These are phyloP conservation scores for Pyricularia sp. DNA, from an alignment of 2,329 filamentous ascomycete genomes.

Conservation along the genomic window DNA sequence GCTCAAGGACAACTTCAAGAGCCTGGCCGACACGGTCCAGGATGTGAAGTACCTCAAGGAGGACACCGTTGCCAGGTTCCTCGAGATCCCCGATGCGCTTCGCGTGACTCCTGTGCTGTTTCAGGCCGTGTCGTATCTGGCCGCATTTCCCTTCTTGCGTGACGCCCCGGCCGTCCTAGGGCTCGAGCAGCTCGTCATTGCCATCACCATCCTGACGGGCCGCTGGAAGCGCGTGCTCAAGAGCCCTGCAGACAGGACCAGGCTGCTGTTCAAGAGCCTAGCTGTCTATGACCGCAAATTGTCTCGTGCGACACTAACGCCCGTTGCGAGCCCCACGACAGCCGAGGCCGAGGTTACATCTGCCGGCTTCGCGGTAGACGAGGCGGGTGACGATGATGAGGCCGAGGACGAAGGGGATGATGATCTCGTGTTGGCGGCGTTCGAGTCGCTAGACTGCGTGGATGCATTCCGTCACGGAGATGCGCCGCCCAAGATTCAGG, in stretches of 20 bases:
- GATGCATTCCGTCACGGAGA: slow-evolving; percentile 49
- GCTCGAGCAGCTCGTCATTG: slow-evolving; percentile 61
- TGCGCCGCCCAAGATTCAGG: slow-evolving; percentile 38
- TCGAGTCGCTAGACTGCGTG: slow-evolving; percentile 57
- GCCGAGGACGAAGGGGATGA: slow-evolving; percentile 34
- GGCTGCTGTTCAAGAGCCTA: slow-evolving; percentile 61
- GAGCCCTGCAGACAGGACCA: slow-evolving; percentile 47
- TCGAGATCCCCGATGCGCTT: slow-evolving; percentile 64
- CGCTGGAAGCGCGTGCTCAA: slow-evolving; percentile 55
- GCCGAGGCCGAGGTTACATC: slow-evolving; percentile 5
- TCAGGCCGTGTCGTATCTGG: slow-evolving; percentile 62
- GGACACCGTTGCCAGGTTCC: slow-evolving; percentile 60
- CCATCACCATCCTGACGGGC: slow-evolving; percentile 63
- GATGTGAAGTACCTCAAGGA: slow-evolving; percentile 58
- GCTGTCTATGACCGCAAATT: slow-evolving; percentile 59
- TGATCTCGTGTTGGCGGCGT: slow-evolving; percentile 57
- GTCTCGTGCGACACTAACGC: slow-evolving; percentile 20
- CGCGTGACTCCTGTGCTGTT: slow-evolving; percentile 60
- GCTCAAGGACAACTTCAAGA: slow-evolving; percentile 63
- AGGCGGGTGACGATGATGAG: slow-evolving; percentile 30
- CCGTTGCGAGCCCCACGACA: slow-evolving; percentile 9
- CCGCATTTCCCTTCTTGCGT: slow-evolving; percentile 63
- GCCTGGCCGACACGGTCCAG: slow-evolving; percentile 55
- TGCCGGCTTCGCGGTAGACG: slow-evolving; percentile 36
- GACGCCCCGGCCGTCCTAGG: slow-evolving; percentile 63